Conservation (phyloP, 768 basidiomycete species). For the Tricholoma sp. region DNA sequence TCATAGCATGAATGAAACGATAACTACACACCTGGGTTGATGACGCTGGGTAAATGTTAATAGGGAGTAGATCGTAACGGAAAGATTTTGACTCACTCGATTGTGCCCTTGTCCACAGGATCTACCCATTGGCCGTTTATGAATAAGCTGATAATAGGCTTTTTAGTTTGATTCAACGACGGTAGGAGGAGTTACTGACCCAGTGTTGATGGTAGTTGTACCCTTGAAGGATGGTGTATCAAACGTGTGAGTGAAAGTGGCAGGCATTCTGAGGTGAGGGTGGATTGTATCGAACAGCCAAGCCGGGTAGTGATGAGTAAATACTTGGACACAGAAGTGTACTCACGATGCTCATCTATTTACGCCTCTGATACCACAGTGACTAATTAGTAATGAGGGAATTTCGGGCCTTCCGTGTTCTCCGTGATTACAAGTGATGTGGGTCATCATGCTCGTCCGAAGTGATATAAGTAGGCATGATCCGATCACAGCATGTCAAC, state of each 20-base stretch:
- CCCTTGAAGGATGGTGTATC: constrained; percentile 55
- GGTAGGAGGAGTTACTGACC: constrained; percentile 17
- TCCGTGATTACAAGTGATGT: too few species aligned
- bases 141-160: constrained; percentile 46
- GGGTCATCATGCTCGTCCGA: too few species aligned
- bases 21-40: constrained; percentile 45
- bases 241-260: constrained; percentile 42
- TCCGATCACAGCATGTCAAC: too few species aligned
- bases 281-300: not conserved
- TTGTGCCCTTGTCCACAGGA: constrained; percentile 47
- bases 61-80: not conserved
- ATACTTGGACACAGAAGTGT: not conserved
- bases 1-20: not conserved
- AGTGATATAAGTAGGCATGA: too few species aligned
- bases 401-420: too few species aligned
- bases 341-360: too few species aligned
- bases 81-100: constrained; percentile 50
- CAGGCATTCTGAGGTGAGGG: constrained; percentile 22
- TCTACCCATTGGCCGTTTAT: constrained; percentile 66
- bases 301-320: too few species aligned
- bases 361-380: too few species aligned
- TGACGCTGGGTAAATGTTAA: constrained; percentile 32
- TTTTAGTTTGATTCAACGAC: too few species aligned
- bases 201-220: constrained; percentile 51
- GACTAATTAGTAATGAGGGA: too few species aligned